Evolutionary conservation across 768 basidiomycete species (phyloP).

Genomic region (Calocybe indica): DNA sequence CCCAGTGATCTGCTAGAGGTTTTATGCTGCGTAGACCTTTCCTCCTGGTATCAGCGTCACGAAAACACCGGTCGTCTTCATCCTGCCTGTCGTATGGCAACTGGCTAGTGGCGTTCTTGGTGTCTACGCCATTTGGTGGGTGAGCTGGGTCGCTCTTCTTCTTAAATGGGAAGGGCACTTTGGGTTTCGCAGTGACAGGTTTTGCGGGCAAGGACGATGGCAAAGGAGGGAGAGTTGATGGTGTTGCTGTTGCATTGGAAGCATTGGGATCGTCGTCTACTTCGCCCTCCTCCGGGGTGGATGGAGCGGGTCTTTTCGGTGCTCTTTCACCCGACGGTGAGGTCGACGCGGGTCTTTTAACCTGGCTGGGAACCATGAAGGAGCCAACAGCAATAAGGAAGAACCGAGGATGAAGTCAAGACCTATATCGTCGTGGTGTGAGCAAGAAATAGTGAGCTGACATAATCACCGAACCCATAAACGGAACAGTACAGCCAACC

Average conservation of each 20-base stretch:
- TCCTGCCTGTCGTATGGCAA: constrained; percentile 32
- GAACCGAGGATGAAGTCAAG: too few species aligned
- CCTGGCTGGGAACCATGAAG: constrained; percentile 19
- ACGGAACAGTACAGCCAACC: too few species aligned
- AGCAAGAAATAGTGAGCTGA: constrained; percentile 12
- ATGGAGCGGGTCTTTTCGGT: constrained; percentile 50
- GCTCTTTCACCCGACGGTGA: constrained; percentile 46
- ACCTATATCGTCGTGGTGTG: background rate
- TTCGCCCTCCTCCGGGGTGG: constrained; percentile 81
- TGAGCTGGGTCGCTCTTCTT: constrained; percentile 27
- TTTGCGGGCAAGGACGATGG: constrained; percentile 28
- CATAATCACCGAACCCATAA: constrained; percentile 6
- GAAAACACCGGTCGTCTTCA: constrained; percentile 38
- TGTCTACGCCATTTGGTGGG: background rate
- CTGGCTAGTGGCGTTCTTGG: constrained; percentile 12
- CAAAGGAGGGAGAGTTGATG: constrained; percentile 17
- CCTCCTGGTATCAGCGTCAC: constrained; percentile 29
- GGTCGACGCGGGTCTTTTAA: constrained; percentile 55
- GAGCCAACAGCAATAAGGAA: too few species aligned
- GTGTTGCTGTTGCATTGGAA: constrained; percentile 13
- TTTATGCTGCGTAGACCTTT: constrained; percentile 11
- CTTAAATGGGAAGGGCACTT: constrained; percentile 78
- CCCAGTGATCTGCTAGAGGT: constrained; percentile 30
- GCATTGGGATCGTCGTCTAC: constrained; percentile 49
- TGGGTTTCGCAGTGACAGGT: constrained; percentile 29